Base-by-base conservation (phyloP, 306 rosid genomes). In the Trifolium subterraneum region DNA sequence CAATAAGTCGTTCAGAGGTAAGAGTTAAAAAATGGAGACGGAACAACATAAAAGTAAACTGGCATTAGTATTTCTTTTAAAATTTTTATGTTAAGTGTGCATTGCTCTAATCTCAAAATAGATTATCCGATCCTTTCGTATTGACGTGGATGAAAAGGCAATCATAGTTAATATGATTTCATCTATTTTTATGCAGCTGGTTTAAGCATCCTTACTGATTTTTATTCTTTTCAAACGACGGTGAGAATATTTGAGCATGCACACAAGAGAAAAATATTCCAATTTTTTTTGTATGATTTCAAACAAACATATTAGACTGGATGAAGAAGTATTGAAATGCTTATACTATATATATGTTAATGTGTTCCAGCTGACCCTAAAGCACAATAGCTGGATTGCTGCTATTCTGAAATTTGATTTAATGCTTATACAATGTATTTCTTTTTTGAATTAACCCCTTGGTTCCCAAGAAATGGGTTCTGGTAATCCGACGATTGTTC, bases 1-100 rank as follows among this genome's bases (percentile, higher is more conserved):
- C 88, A 27, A 70, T 67, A 36, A 79, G 72, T 63, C 71, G 25
- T 42, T 41, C 86, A 47, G 75, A 85, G 84, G 88, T 85, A 81
- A 61, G 77, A 85, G 80, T 85, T 85, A 81, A 36, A 68, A 35
- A 58, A 14, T 50, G 56, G 59, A 59, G 67, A 42, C 47, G 77
- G 48, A 61, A 50, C 69, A 12, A 8, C 55, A 59, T 74, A 62
- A 71, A 47, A 58, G 22, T 58, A 56, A 19, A 77, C 71, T 64
- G 39, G 48, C 50, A 16, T 56, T 72, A 39, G 71, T 71, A 38
- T 56, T 64, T 54, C 45, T 51, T 39, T 64, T 16, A 45, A 59
- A 51, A 64, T 38, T 58, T 39, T 50, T 9, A 63, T 7, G 15
- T 42, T 50, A 47, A 35, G 39, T 47, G 23, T 61, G 55, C 27